These are phyloP conservation scores for Alternaria tenuissima DNA, from an alignment of 2,329 filamentous ascomycete species.

Conservation along the genomic window DNA sequence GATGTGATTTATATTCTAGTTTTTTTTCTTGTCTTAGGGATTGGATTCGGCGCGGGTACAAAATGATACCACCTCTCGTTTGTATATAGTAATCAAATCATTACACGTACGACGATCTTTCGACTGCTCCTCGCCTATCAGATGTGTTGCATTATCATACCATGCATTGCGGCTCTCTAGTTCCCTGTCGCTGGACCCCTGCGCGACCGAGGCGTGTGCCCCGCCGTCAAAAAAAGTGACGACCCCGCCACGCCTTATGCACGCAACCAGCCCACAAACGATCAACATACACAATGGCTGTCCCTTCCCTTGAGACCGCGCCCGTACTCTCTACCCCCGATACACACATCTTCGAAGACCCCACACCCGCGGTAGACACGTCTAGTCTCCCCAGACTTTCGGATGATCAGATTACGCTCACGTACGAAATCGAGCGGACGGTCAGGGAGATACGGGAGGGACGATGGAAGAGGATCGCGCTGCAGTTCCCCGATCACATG, in stretches of 20 bases:
- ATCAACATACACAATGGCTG: conserved; percentile 34
- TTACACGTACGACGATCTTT: not conserved
- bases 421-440: conserved; percentile 88
- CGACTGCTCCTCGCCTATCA: conserved; percentile 7
- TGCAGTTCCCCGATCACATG: conserved; percentile 98
- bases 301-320: conserved; percentile 48
- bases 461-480: conserved; percentile 77
- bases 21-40: not conserved
- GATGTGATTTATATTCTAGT: conserved; percentile 17
- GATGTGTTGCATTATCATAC: conserved; percentile 1
- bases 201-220: conserved; percentile 16
- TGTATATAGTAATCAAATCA: conserved; percentile 10
- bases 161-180: conserved; percentile 22
- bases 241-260: conserved; percentile 24
- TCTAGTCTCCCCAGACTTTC: conserved; percentile 52
- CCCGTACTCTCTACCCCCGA: conserved; percentile 71
- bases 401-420: conserved; percentile 75
- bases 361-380: conserved; percentile 53
- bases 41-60: conserved; percentile 7
- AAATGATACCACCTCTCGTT: conserved; percentile 11
- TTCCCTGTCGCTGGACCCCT: conserved; percentile 13
- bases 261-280: conserved; percentile 2
- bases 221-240: conserved; percentile 27
- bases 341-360: conserved; percentile 66
- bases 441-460: conserved; percentile 76